Conservation (phyloP, 73 alveolate genomes). For the Paramecium sexaurelia region DNA sequence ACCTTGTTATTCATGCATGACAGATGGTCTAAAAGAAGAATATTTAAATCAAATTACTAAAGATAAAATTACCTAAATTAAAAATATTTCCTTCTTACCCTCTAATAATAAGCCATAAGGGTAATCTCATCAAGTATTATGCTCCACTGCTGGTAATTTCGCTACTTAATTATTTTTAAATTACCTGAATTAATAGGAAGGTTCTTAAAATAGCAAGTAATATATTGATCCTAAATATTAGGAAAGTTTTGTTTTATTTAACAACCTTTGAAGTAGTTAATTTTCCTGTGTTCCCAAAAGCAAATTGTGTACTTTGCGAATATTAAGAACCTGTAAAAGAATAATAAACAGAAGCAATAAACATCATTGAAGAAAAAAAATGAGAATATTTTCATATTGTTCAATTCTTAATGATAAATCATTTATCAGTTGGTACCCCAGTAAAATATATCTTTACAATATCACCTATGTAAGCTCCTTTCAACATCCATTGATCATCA, state of each 20-base stretch:
- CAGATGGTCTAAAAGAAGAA: conserved; percentile 71
- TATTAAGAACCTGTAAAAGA: neutral
- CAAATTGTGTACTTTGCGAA: conserved; percentile 34
- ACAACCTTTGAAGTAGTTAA: conserved; percentile 44
- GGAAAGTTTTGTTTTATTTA: conserved; percentile 52
- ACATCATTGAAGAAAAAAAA: neutral
- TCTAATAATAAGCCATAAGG: conserved; percentile 81
- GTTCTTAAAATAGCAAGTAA: conserved; percentile 16
- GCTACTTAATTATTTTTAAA: conserved; percentile 65
- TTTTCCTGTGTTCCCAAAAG: conserved; percentile 41
- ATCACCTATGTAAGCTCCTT: conserved; percentile 27
- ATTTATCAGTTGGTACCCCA: conserved; percentile 48
- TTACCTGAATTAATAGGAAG: neutral
- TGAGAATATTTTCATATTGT: neutral
- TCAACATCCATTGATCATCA: conserved; percentile 37
- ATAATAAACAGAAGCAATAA: neutral
- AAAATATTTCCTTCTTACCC: conserved; percentile 73
- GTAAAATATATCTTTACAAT: neutral
- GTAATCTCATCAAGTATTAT: conserved; percentile 72
- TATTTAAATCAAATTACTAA: conserved; percentile 70
- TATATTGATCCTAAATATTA: neutral
- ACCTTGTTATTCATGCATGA: conserved; percentile 77
- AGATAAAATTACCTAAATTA: conserved; percentile 42
- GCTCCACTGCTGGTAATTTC: conserved; percentile 75
- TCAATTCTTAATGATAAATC: conserved; percentile 1